A percentile compares a stretch with the other conserved stretches of the same genome.
Evolutionary conservation across 106 monocot species (phyloP).

Genomic region (Platanthera zijinensis): DNA sequence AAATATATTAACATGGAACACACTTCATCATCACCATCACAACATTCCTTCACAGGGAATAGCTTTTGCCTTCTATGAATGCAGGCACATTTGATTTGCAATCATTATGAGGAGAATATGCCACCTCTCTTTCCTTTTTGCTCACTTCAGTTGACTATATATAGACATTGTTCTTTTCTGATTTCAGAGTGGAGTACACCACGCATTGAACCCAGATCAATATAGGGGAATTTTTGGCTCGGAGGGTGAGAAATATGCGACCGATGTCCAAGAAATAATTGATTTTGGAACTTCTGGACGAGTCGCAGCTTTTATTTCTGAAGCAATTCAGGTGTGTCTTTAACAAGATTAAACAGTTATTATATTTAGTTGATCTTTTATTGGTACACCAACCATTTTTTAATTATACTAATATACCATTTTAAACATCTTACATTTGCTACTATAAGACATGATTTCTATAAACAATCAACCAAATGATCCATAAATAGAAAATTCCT

Average conservation of each 20-base stretch:
- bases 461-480: no score
- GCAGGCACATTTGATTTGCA: no score
- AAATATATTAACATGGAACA: no score
- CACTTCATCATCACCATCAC: no score
- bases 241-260: slow-evolving; percentile 90
- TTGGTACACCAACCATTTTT: no score
- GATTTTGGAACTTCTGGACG: slow-evolving; percentile 85
- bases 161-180: neutral
- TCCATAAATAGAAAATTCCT: no score
- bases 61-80: no score
- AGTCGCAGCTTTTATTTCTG: slow-evolving; percentile 83
- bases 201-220: slow-evolving; percentile 88
- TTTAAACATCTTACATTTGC: no score
- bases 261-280: slow-evolving; percentile 91
- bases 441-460: no score
- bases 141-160: neutral
- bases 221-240: slow-evolving; percentile 90
- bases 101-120: no score
- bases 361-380: neutral
- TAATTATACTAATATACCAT: no score
- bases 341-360: neutral
- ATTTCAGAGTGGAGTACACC: slow-evolving; percentile 86
- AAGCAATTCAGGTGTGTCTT: slow-evolving; percentile 74
- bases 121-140: neutral
- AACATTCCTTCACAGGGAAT: no score